A percentile compares a stretch with the other conserved stretches of the same genome.
Evolutionary conservation across 2,329 filamentous ascomycete genomes (phyloP).

Genomic region (Neobulgaria alba): DNA sequence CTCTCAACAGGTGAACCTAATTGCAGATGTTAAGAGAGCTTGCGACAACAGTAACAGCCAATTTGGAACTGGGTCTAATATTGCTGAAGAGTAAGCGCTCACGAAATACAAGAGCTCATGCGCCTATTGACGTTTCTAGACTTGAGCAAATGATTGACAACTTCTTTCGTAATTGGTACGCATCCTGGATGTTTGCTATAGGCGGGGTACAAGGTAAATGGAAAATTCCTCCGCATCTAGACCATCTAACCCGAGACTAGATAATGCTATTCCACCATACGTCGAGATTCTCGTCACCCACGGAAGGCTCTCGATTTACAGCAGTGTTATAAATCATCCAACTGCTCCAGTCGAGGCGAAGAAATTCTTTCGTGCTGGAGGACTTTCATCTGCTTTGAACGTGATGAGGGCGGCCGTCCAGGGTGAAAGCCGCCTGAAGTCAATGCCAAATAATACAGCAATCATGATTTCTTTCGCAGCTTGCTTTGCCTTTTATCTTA

Average conservation of each 20-base stretch:
- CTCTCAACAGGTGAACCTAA: no score
- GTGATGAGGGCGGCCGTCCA: constrained; percentile 67
- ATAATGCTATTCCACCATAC: constrained; percentile 56
- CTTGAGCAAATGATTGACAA: constrained; percentile 54
- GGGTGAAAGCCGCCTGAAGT: constrained; percentile 59
- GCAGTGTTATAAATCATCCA: constrained; percentile 65
- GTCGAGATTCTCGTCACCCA: constrained; percentile 68
- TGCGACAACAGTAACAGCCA: constrained; percentile 48
- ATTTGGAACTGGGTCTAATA: constrained; percentile 40
- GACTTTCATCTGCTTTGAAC: constrained; percentile 63
- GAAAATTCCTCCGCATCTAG: no score
- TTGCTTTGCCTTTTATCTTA: constrained; percentile 60
- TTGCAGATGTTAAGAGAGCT: constrained; percentile 47
- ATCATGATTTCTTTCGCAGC: constrained; percentile 71
- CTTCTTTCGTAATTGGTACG: constrained; percentile 58
- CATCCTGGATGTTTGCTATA: constrained; percentile 51
- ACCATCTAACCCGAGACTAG: no score
- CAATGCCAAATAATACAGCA: constrained; percentile 75
- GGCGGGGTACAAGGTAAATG: no score
- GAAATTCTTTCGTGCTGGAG: constrained; percentile 63
- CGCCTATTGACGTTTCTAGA: no score
- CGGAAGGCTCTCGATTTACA: constrained; percentile 65
- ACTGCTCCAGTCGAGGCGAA: constrained; percentile 63
- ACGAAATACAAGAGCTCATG: no score
- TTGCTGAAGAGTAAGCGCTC: constrained; percentile 31